phyloP scores from a whole-genome alignment of 805 yeast genomes.

The Candida michaelii region DNA sequence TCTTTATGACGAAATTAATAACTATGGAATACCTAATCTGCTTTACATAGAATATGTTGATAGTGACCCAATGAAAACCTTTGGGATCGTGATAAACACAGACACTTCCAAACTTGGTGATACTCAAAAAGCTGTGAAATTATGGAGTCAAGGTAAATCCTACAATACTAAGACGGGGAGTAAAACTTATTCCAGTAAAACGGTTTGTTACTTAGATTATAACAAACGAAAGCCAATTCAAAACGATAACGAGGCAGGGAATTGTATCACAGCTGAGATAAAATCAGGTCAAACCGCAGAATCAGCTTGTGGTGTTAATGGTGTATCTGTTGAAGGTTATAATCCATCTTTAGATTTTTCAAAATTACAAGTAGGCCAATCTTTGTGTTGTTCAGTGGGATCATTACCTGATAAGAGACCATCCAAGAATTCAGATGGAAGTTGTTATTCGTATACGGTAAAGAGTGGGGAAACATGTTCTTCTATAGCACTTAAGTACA shows the following conservation, averaged over 20 bases:
- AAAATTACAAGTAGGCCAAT: conserved; percentile 11
- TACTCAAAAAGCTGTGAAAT: conserved; percentile 15
- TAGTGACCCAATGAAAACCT: conserved; percentile 14
- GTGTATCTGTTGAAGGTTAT: conserved; percentile 12
- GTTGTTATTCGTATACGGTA: conserved; percentile 16
- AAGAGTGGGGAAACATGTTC: conserved; percentile 17
- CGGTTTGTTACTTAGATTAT: conserved; percentile 12
- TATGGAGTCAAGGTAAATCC: conserved; percentile 14
- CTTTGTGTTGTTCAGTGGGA: conserved; percentile 14
- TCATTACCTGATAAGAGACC: conserved; percentile 12
- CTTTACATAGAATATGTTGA: conserved; percentile 14
- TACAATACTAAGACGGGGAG: conserved; percentile 12
- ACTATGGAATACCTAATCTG: conserved; percentile 13
- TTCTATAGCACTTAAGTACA: conserved; percentile 10
- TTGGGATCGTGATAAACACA: conserved; percentile 14
- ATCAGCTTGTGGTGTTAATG: conserved; percentile 11
- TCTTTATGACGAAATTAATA: conserved; percentile 11
- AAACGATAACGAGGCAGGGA: conserved; percentile 14
- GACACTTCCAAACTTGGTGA: conserved; percentile 9
- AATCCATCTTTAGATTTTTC: conserved; percentile 12
- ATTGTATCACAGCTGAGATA: conserved; percentile 11
- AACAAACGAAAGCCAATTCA: conserved; percentile 9
- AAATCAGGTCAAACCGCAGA: neutral
- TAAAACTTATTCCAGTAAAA: conserved; percentile 7
- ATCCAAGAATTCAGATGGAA: conserved; percentile 16